Evolutionary conservation across 768 basidiomycete genomes (phyloP), one percentile per base, ranked within the genome.

Genomic region (Cystobasidium onofrii): DNA sequence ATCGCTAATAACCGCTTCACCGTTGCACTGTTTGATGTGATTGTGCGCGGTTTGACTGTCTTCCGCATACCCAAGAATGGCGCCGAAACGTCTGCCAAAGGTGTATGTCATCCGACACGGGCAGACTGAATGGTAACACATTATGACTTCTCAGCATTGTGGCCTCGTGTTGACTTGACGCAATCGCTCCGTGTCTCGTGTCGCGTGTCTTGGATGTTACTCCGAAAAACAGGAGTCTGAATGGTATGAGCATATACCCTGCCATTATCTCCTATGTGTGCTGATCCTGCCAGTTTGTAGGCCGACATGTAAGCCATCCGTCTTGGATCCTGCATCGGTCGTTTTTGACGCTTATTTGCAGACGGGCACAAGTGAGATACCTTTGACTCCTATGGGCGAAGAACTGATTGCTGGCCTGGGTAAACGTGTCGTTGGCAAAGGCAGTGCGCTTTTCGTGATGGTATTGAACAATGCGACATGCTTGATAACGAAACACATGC

Each of bases 361-460:
- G 91, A 96, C 93, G 1, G 94, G 94, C 52, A 85, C 85, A 39
- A 85, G 87, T 2, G 92, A 98, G 79, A 93, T 98, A 64, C 89
- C 92, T 27, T 84, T 98, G 67, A 96, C 94, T 1, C 80, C 82
- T 23, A 84, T 84, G 34, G 94, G 94, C 15, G 89, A 88, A 79
- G 82, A 85, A 66, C 86, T 89, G 78, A 86, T 95, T 73, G 84
- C 83, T 73, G 83, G 85, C 44, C 86, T 88, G 75, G 90, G 89
- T 0, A 78, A 83, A 1, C 80, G 84, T 23, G 84, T 95, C 54
- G 88, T 92, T 33, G 92, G 94, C 25, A 83, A 86, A 43, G 89
- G 87, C 74, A 86, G 91, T 92, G 43, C 72, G 9, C 20, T n/a
- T n/a, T n/a, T n/a, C n/a, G n/a, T n/a, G n/a, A n/a, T n/a, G n/a